Evolutionary conservation across 192 early-diverging fungal species (phyloP).

Genomic region (Backusella westeae): DNA sequence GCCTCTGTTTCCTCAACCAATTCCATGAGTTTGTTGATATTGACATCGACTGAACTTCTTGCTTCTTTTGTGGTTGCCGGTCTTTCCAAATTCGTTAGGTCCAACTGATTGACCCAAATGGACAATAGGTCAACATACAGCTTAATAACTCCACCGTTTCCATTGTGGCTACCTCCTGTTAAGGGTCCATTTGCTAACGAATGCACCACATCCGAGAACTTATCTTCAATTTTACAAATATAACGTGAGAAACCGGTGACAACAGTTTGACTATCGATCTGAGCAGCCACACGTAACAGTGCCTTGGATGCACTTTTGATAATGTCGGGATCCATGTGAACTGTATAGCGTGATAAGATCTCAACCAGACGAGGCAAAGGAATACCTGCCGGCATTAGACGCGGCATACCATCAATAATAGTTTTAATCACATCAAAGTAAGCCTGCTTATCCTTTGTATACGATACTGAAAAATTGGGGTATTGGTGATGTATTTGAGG

Average conservation of each 20-base stretch:
- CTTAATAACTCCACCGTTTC: conserved; percentile 56
- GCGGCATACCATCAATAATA: conserved; percentile 70
- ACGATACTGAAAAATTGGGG: conserved; percentile 46
- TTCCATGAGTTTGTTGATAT: conserved; percentile 30
- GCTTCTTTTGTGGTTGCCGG: conserved; percentile 13
- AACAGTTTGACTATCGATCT: conserved; percentile 52
- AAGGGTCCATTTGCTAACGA: conserved; percentile 29
- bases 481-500: conserved; percentile 46
- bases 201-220: conserved; percentile 39
- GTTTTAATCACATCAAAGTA: conserved; percentile 70
- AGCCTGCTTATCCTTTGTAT: conserved; percentile 55
- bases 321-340: conserved; percentile 86
- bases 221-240: conserved; percentile 55
- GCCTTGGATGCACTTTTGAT: conserved; percentile 63
- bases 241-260: conserved; percentile 51
- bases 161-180: conserved; percentile 14
- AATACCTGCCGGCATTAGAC: conserved; percentile 64
- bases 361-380: conserved; percentile 67
- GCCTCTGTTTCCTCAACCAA: conserved; percentile 73
- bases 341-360: conserved; percentile 73
- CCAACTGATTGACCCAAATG: conserved; percentile 51
- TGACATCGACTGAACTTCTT: conserved; percentile 13
- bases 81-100: conserved; percentile 25
- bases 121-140: conserved; percentile 65
- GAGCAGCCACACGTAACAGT: conserved; percentile 60